A percentile compares a stretch with the other conserved stretches of the same genome.
These are phyloP conservation scores for Dalbergia oliveri DNA, from an alignment of 306 rosid genomes.

Conservation along the genomic window DNA sequence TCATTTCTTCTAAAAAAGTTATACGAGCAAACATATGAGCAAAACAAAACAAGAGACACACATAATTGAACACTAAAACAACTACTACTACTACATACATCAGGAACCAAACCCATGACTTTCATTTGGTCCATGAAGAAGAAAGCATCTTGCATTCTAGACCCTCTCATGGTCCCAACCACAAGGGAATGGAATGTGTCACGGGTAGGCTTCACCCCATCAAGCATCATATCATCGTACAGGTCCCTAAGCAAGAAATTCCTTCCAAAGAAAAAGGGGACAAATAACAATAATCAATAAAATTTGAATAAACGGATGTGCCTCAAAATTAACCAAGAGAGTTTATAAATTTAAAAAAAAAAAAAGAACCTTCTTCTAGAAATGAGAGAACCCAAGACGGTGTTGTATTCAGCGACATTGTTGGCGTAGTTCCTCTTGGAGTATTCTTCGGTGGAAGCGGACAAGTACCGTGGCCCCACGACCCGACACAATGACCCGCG, in stretches of 20 bases:
- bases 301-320: background rate
- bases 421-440: conserved; percentile 77
- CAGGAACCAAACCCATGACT: conserved; percentile 84
- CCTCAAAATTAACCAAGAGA: background rate
- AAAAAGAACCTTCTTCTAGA: conserved; percentile 67
- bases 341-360: background rate
- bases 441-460: conserved; percentile 68
- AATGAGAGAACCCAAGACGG: conserved; percentile 70
- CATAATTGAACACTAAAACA: background rate
- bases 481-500: conserved; percentile 57
- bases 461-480: conserved; percentile 61
- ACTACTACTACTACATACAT: conserved; percentile 58
- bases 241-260: conserved; percentile 75
- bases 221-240: conserved; percentile 91
- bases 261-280: conserved; percentile 45
- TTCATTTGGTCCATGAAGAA: conserved; percentile 88
- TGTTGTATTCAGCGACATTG: conserved; percentile 83
- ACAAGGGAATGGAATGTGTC: conserved; percentile 83
- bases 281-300: background rate
- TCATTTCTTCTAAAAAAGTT: background rate
- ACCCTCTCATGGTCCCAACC: conserved; percentile 80
- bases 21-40: background rate
- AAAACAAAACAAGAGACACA: background rate
- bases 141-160: conserved; percentile 80
- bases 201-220: conserved; percentile 88